Evolutionary conservation across 257 asterid genomes (phyloP).

Genomic region (Ilex aquifolium): DNA sequence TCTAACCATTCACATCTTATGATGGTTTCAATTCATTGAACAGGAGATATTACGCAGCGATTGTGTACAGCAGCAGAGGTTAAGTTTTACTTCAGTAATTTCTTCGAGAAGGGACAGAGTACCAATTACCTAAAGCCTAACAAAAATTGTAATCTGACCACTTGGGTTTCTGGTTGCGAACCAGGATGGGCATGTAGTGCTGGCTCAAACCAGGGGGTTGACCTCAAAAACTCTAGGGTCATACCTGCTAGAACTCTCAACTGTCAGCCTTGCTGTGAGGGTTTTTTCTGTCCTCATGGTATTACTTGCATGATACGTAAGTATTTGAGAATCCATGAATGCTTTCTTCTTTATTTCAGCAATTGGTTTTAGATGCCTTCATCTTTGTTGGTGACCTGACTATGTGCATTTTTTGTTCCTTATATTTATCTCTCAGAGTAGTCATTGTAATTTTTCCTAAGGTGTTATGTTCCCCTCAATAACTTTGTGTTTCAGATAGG

Average conservation of each 20-base stretch:
- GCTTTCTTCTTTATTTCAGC: neutral
- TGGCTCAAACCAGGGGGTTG: slow-evolving; percentile 29
- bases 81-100: slow-evolving; percentile 44
- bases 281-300: slow-evolving; percentile 84
- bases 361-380: too few species aligned
- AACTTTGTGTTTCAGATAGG: neutral
- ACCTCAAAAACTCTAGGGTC: slow-evolving; percentile 27
- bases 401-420: neutral
- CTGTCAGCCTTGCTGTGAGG: slow-evolving; percentile 80
- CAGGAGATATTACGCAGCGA: slow-evolving; percentile 51
- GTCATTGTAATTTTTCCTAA: too few species aligned
- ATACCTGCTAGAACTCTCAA: slow-evolving; percentile 58
- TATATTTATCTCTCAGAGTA: neutral
- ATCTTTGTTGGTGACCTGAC: too few species aligned
- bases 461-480: neutral
- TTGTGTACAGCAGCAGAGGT: slow-evolving; percentile 78
- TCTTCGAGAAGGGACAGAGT: slow-evolving; percentile 23
- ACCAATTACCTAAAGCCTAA: slow-evolving; percentile 50
- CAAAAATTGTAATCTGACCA: slow-evolving; percentile 63
- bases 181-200: slow-evolving; percentile 87
- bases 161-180: slow-evolving; percentile 77
- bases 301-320: slow-evolving; percentile 93
- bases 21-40: slow-evolving; percentile 6
- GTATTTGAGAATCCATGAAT: slow-evolving; percentile 19
- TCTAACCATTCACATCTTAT: slow-evolving; percentile 7